phyloP scores from a whole-genome alignment of 306 rosid species.

The Vigna hirtella region DNA sequence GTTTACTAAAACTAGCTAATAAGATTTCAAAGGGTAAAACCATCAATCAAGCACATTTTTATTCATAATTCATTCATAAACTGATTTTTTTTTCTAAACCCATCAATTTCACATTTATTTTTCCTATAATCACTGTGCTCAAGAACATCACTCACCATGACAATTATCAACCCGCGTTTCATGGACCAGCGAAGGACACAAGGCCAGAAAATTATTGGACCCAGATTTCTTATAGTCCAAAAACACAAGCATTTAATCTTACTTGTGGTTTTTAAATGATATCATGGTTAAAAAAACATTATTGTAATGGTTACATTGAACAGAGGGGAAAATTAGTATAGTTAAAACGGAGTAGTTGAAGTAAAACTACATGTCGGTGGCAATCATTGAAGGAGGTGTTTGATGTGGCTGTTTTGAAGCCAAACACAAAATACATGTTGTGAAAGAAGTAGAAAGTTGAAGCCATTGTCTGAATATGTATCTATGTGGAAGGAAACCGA shows the following conservation, averaged over 20 bases:
- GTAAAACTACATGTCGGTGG: conserved; percentile 35
- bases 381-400: conserved; percentile 42
- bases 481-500: conserved; percentile 9
- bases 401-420: conserved; percentile 35
- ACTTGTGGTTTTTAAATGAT: no score
- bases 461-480: conserved; percentile 12
- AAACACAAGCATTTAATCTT: background rate
- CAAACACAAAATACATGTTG: conserved; percentile 26
- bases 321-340: background rate
- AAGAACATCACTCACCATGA: background rate
- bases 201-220: conserved; percentile 2
- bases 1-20: no score
- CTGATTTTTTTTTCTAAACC: no score
- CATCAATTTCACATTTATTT: no score
- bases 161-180: conserved; percentile 15
- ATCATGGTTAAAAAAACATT: no score
- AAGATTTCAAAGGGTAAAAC: no score
- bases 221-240: background rate
- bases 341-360: conserved; percentile 17
- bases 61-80: no score
- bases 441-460: conserved; percentile 6
- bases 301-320: background rate
- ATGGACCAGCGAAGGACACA: background rate
- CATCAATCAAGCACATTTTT: no score
- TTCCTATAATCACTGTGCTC: background rate